phyloP scores from a whole-genome alignment of 208 protist genomes.

The Spongospora subterranea region DNA sequence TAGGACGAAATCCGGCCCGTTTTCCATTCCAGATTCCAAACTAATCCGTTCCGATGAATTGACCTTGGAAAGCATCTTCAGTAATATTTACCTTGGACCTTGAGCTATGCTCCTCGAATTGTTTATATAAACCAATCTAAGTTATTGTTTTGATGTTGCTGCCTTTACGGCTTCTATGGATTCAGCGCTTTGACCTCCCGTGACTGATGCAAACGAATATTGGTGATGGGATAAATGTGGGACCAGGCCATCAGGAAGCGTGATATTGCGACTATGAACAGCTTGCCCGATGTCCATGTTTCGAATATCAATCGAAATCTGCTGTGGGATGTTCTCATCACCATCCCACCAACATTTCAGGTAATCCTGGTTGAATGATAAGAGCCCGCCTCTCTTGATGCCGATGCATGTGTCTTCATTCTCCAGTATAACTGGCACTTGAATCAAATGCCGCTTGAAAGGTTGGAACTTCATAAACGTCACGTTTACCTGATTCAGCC shows the following conservation, averaged over 20 bases:
- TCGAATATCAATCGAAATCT: slow-evolving; percentile 20
- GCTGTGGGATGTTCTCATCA: slow-evolving; percentile 41
- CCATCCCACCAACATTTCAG: slow-evolving; percentile 35
- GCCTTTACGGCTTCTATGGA: neutral
- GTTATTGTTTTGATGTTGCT: neutral
- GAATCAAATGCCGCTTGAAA: slow-evolving; percentile 13
- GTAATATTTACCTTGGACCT: neutral
- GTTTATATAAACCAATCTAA: neutral
- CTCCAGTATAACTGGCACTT: slow-evolving; percentile 25
- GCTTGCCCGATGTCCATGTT: slow-evolving; percentile 39
- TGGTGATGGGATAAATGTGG: neutral
- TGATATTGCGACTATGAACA: neutral
- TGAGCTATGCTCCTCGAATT: neutral
- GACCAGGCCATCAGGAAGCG: neutral
- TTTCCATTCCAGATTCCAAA: neutral
- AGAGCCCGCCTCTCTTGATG: neutral
- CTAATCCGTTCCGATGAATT: neutral
- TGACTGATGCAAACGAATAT: slow-evolving; percentile 16
- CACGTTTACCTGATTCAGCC: neutral
- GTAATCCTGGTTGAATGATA: slow-evolving; percentile 24
- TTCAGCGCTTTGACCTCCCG: slow-evolving; percentile 9
- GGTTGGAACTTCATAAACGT: slow-evolving; percentile 47
- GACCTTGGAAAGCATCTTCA: neutral
- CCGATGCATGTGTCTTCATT: neutral
- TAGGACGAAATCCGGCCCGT: slow-evolving; percentile 13